Conservation (phyloP, 768 basidiomycete species). For the Lyophyllum shimeji region DNA sequence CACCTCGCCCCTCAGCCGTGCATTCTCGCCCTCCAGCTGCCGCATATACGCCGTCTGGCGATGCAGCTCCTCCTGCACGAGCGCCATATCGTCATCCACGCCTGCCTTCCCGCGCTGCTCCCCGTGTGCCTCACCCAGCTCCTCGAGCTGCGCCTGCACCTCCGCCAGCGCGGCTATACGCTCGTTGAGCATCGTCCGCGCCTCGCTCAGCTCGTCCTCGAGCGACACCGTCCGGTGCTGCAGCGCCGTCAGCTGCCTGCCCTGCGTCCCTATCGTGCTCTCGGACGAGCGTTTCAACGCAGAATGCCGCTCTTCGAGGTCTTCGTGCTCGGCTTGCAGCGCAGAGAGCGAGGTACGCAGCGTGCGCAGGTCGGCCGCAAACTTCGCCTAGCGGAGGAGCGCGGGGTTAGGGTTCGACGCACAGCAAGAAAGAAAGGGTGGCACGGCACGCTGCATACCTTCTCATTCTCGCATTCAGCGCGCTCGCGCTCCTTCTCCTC, state of each 20-base stretch:
- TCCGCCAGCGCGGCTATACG: constrained; percentile 25
- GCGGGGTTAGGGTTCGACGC: background rate
- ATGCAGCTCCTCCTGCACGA: constrained; percentile 68
- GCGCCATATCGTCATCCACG: constrained; percentile 36
- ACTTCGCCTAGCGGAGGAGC: constrained; percentile 34
- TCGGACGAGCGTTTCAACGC: constrained; percentile 45
- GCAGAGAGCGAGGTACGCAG: constrained; percentile 48
- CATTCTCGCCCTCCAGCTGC: constrained; percentile 58
- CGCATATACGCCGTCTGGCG: constrained; percentile 64
- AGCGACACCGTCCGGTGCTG: constrained; percentile 45
- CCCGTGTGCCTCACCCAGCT: background rate
- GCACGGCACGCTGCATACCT: too few relatives aligned
- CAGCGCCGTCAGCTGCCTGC: constrained; percentile 49
- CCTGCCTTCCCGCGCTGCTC: background rate
- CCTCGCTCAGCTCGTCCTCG: constrained; percentile 45
- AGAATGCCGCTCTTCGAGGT: constrained; percentile 58
- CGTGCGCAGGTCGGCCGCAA: constrained; percentile 50
- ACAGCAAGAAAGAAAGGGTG: constrained; percentile 14
- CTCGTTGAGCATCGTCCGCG: constrained; percentile 48
- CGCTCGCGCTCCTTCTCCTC: constrained; percentile 66
- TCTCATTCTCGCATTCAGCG: constrained; percentile 50
- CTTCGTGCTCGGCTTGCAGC: constrained; percentile 58
- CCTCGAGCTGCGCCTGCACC: background rate
- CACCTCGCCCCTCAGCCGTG: constrained; percentile 54
- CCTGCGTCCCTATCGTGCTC: constrained; percentile 50